Evolutionary conservation across 306 rosid species (phyloP), one percentile per base, ranked within the genome.

Genomic region (Vigna reflexopilosa): DNA sequence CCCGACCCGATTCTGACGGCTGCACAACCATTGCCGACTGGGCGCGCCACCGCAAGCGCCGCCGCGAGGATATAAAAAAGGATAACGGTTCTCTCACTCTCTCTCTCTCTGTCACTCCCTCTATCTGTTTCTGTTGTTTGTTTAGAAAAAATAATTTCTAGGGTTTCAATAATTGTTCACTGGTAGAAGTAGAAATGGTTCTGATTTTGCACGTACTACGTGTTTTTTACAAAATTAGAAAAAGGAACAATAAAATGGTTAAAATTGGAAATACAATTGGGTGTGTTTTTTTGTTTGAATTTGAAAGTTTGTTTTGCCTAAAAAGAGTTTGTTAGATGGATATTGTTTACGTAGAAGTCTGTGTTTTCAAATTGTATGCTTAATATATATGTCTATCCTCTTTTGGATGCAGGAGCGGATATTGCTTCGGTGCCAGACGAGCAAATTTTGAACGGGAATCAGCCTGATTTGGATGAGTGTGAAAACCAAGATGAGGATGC

Each of bases 31-130:
- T 96, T 62, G 90, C 94, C 49, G 97, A 96, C 82, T 96, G 99
- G 99, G 98, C 96, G 9, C 86, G 92, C 55, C 93, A 92, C 70
- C 91, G 98, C 19, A 96, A 96, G 93, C 83, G 99, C 70, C 76
- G 98, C 73, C 89, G 98, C 38, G 98, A 91, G 80, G 98, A 91
- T 76, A 78, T 88, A 64, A 95, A 85, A 77, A 95, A 86, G 86
- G 98, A 96, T 14, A 81, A 54, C 73, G 88, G 98, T 96, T 6
- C 14, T 76, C 73, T 6, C 58, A 32, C 4, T 59, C 1, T 26
- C 28, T 26, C 28, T 26, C 28, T 28, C 7, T 44, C 47, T 30
- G 8, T 6, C 54, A 34, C 3, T 65, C 1, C 30, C 7, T 44
- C 51, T 30, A 9, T 15, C 2, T 72, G 3, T 52, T 14, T 9